These are phyloP conservation scores for Wickerhamiella occidentalis DNA, from an alignment of 805 yeast species.

Conservation along the genomic window DNA sequence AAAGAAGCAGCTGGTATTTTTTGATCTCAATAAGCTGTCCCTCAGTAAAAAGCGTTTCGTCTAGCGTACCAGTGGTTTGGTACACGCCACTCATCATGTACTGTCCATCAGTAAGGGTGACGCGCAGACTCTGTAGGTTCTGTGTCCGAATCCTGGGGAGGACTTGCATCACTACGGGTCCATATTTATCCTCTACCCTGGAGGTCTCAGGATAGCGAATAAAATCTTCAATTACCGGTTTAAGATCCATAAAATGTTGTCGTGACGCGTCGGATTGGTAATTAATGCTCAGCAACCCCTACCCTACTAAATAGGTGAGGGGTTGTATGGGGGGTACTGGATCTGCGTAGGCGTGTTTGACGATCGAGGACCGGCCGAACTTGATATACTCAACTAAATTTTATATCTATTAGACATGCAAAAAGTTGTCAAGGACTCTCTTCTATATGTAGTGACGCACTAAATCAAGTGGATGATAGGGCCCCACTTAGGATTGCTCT, in stretches of 20 bases:
- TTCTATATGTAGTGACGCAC: too few species aligned
- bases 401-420: too few species aligned
- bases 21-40: slow-evolving; percentile 10
- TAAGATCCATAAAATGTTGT: background rate
- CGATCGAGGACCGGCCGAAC: too few species aligned
- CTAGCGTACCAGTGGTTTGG: background rate
- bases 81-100: background rate
- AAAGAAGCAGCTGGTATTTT: background rate
- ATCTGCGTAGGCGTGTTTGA: too few species aligned
- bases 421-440: too few species aligned
- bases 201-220: background rate
- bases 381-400: too few species aligned
- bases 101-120: slow-evolving; percentile 8
- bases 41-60: background rate
- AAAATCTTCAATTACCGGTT: background rate
- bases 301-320: background rate
- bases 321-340: background rate
- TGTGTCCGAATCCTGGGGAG: background rate
- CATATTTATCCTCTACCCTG: background rate
- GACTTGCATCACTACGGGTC: slow-evolving; percentile 2
- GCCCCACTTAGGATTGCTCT: background rate
- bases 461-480: too few species aligned
- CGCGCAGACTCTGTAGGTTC: slow-evolving; percentile 1
- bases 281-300: background rate
- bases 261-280: slow-evolving; percentile 6